Percentiles rank a stretch among this genome's conserved stretches.
Evolutionary conservation across 169 alveolate species (phyloP).

Genomic region (Plasmodium berghei): DNA sequence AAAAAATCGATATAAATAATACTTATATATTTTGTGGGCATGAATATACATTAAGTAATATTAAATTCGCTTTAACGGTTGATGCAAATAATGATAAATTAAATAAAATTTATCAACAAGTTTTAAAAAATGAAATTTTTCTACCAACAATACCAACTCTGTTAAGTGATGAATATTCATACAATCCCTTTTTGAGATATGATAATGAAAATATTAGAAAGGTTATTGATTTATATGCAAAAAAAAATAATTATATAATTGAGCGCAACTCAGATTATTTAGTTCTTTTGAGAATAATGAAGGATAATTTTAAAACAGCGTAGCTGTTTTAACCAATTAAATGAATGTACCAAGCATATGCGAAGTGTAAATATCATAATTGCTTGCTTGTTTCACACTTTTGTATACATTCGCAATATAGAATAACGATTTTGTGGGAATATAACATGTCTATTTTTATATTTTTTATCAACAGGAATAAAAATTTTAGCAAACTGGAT

Average conservation of each 20-base stretch:
- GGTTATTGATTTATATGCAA: slow-evolving; percentile 34
- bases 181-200: slow-evolving; percentile 64
- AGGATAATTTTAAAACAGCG: slow-evolving; percentile 34
- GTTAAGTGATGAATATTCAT: slow-evolving; percentile 34
- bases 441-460: too few relatives aligned
- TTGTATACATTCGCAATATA: too few relatives aligned
- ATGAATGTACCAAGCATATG: too few relatives aligned
- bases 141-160: slow-evolving; percentile 57
- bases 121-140: neutral
- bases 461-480: too few relatives aligned
- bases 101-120: slow-evolving; percentile 18
- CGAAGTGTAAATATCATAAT: too few relatives aligned
- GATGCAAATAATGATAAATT: slow-evolving; percentile 29
- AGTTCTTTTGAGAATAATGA: slow-evolving; percentile 39
- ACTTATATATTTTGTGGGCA: slow-evolving; percentile 64
- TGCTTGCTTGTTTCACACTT: neutral
- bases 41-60: slow-evolving; percentile 57
- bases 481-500: too few relatives aligned
- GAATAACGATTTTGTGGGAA: too few relatives aligned
- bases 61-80: slow-evolving; percentile 48
- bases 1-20: slow-evolving; percentile 25
- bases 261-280: slow-evolving; percentile 17
- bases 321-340: neutral
- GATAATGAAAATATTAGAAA: slow-evolving; percentile 12
- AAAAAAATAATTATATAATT: slow-evolving; percentile 30